Evolutionary conservation across 306 rosid genomes (phyloP), one percentile per base, ranked within the genome.

Genomic region (Acacia melanoxylon): DNA sequence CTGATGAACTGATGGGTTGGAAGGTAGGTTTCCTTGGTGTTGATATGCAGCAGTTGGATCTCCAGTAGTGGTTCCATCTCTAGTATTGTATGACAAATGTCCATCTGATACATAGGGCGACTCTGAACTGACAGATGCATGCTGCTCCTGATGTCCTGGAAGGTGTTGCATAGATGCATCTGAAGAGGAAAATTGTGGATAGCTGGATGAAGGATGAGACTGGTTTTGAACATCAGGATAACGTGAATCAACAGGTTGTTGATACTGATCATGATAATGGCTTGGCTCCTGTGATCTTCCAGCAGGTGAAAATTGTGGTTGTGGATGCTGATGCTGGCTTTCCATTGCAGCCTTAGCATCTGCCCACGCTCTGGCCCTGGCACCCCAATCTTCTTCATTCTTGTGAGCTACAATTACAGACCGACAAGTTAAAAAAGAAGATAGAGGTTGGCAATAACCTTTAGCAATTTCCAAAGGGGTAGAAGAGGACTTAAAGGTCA

Each of bases 321-420:
- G 95, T 74, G 86, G 85, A 78, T 89, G 93, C 82, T 92, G 99
- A 75, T 89, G 93, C 83, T 92, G 99, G 79, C 78, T 90, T 77
- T 96, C 99, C 90, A 82, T 82, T 63, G 94, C 89, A 0, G 86
- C 79, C 82, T 90, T 93, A 13, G 98, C 91, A 86, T 94, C 95
- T 72, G 98, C 98, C 99, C 99, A 96, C 1, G 99, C 99, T 88
- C 94, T 90, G 49, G 99, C 99, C 83, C 76, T 92, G 56, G 99
- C 97, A 33, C 94, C 99, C 98, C 98, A 94, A 88, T 96, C 99
- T 85, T 92, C 98, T 83, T 93, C 97, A 76, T 88, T 90, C 73
- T 78, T 89, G 67, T 86, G 86, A 69, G 83, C 90, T 82, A 37
- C 10, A 12, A 78, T 65, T 62, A 59, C 44, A 83, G 51, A 52